Base-by-base conservation (phyloP, 2,329 filamentous ascomycete genomes). In the Calonectria pauciramosa region DNA sequence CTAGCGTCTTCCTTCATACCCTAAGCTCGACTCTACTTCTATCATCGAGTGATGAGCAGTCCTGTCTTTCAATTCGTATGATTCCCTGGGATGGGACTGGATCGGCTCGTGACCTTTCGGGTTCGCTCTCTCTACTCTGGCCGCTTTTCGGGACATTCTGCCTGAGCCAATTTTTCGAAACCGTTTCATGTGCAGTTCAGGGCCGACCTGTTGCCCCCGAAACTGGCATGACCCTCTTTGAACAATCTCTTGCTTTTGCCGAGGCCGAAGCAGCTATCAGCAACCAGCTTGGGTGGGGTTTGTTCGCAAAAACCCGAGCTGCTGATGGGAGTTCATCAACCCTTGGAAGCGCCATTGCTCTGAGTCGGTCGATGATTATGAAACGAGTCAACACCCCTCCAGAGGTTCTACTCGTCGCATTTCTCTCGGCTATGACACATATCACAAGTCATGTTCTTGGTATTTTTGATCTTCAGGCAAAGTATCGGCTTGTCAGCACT, bases 171-270 rank as follows among this genome's bases (percentile, higher is more conserved):
- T 96, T 99, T 79, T 87, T 98, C 26, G 97, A 99, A 85, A 97
- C 95, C 0, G 86, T 99, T 13, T 94, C 94, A 5, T 98, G 95
- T 83, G 95, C 96, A 13, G 90, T 99, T 9, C 95, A 98, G 83
- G 96, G 96, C 38, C 92, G 94, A 3, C 91, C 92, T 3, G 91
- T 95, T 0, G 91, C 94, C 76, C 94, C 95, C 0, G 97, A 99
- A 85, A 97, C 95, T 1, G 96, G 96, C 23, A 98, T 99, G 95
- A 98, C 96, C 0, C 91, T 98, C 2, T 98, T 99, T 81, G 97
- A 99, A 83, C 96, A 98, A 82, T 98, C 96, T 0, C 89, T 99
- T 11, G 96, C 96, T 3, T 99, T 99, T 86, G 95, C 96, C 14
- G 97, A 99, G 85, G 96, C 96, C 11, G 97, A 99, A 83, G 94